A percentile compares a stretch with the other conserved stretches of the same genome.
phyloP scores from a whole-genome alignment of 2,329 filamentous ascomycete species.

The Ophiocordyceps sinensis region DNA sequence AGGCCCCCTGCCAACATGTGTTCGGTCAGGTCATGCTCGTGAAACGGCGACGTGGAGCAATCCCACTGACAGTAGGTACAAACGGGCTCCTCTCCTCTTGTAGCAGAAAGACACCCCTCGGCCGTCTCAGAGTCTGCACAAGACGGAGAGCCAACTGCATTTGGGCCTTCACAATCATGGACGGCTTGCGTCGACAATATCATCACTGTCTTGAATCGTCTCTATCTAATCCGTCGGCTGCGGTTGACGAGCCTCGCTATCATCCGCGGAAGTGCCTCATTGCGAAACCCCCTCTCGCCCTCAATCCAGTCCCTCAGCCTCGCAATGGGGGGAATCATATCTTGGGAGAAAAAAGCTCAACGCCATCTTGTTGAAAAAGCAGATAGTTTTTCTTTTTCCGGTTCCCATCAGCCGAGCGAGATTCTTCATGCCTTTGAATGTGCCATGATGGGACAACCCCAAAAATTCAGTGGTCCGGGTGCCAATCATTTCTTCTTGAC shows the following conservation, averaged over 20 bases:
- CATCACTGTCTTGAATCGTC: not conserved
- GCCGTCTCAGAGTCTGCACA: no score
- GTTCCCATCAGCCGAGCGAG: constrained; percentile 14
- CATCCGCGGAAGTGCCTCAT: not conserved
- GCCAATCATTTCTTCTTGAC: no score
- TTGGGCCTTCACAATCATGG: not conserved
- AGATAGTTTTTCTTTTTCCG: constrained; percentile 22
- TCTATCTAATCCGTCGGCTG: constrained; percentile 12
- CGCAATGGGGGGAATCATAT: constrained; percentile 16
- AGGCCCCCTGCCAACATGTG: no score
- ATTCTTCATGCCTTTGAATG: constrained; percentile 24
- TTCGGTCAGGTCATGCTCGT: no score
- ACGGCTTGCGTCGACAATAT: not conserved
- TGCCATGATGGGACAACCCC: not conserved
- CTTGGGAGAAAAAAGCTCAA: constrained; percentile 19
- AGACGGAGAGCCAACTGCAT: no score
- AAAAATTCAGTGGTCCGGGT: not conserved
- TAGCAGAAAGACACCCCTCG: no score
- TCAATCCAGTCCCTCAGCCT: constrained; percentile 10
- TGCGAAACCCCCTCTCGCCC: not conserved
- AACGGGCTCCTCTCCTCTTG: no score
- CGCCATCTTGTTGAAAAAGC: constrained; percentile 27
- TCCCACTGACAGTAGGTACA: no score
- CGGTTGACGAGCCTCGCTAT: constrained; percentile 27
- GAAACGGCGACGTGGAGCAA: no score